phyloP scores from a whole-genome alignment of 163 green algal genomes.

The Smithsoniella earleae region DNA sequence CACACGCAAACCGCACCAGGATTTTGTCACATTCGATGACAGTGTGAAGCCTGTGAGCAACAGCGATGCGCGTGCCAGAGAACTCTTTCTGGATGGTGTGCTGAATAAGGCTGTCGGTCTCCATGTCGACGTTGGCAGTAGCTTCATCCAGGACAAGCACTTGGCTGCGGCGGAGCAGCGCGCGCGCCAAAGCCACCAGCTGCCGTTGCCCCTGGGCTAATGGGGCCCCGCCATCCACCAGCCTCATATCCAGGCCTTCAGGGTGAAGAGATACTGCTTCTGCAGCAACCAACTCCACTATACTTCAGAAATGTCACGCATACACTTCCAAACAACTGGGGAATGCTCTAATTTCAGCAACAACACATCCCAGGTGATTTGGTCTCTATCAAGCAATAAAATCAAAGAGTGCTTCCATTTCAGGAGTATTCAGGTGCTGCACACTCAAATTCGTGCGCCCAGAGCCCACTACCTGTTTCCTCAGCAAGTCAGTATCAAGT shows the following conservation, averaged over 20 bases:
- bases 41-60: constrained; percentile 67
- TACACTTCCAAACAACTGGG: too few relatives aligned
- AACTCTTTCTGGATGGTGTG: constrained; percentile 53
- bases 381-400: too few relatives aligned
- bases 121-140: constrained; percentile 65
- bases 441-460: too few relatives aligned
- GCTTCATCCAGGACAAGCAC: constrained; percentile 55
- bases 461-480: too few relatives aligned
- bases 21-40: constrained; percentile 60
- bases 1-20: constrained; percentile 29
- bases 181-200: constrained; percentile 70
- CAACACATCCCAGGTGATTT: too few relatives aligned
- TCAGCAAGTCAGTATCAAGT: too few relatives aligned
- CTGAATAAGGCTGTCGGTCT: constrained; percentile 73
- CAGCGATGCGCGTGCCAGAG: constrained; percentile 56
- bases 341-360: too few relatives aligned
- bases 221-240: constrained; percentile 51
- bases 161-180: constrained; percentile 46
- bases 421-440: too few relatives aligned
- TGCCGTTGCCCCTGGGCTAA: constrained; percentile 69
- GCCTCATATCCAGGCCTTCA: constrained; percentile 54
- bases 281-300: too few relatives aligned
- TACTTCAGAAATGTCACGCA: too few relatives aligned
- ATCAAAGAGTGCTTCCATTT: too few relatives aligned
- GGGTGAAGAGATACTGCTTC: background rate